Conservation (phyloP, 805 yeast genomes). For the Candida pseudoglaebosa region DNA sequence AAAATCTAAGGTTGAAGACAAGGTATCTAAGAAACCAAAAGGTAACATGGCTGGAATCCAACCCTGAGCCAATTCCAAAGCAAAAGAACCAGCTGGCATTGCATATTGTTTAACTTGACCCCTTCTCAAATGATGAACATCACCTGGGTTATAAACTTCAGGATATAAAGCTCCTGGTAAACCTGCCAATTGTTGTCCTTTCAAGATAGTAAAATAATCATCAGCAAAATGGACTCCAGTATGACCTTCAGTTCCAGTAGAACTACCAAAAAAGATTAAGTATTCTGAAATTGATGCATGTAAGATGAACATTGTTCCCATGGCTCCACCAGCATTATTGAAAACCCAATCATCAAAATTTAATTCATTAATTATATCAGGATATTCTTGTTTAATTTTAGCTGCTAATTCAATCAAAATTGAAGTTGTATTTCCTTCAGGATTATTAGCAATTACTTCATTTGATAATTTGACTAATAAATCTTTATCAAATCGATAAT, state of each 20-base stretch:
- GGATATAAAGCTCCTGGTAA: slow-evolving; percentile 57
- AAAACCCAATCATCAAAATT: slow-evolving; percentile 86
- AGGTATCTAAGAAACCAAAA: slow-evolving; percentile 81
- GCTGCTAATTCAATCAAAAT: slow-evolving; percentile 61
- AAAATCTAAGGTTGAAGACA: slow-evolving; percentile 78
- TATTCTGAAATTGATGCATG: slow-evolving; percentile 95
- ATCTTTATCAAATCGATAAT: slow-evolving; percentile 67
- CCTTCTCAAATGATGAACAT: slow-evolving; percentile 70
- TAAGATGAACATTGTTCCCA: slow-evolving; percentile 92
- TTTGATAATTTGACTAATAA: slow-evolving; percentile 56
- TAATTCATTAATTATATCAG: slow-evolving; percentile 67
- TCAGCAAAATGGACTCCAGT: slow-evolving; percentile 95
- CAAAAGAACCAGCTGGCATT: slow-evolving; percentile 80
- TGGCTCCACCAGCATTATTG: slow-evolving; percentile 98
- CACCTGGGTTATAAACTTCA: slow-evolving; percentile 82
- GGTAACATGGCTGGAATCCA: slow-evolving; percentile 99
- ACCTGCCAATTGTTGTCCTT: slow-evolving; percentile 77
- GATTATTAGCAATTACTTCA: slow-evolving; percentile 49
- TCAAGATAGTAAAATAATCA: slow-evolving; percentile 88
- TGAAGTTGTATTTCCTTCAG: slow-evolving; percentile 57
- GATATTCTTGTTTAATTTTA: slow-evolving; percentile 59
- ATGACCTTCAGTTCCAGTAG: slow-evolving; percentile 95
- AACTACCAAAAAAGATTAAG: slow-evolving; percentile 87
- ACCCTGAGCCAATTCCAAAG: slow-evolving; percentile 95
- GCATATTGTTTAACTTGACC: slow-evolving; percentile 80